A percentile compares a stretch with the other conserved stretches of the same genome.
Evolutionary conservation across 768 basidiomycete species (phyloP).

Genomic region (Hericium coralloides): DNA sequence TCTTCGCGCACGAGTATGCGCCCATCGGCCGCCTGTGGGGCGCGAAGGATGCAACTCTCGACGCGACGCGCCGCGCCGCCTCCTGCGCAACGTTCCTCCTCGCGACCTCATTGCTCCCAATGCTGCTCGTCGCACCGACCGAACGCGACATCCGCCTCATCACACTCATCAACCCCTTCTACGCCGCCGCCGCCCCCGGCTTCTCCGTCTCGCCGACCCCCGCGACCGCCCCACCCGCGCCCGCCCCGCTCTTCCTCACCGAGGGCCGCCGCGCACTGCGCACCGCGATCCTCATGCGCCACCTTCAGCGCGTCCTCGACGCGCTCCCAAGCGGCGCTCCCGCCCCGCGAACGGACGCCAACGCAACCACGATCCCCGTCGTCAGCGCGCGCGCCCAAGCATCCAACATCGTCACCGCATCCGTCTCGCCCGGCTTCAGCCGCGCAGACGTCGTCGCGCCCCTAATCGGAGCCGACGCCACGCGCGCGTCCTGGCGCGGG

Average conservation of each 20-base stretch:
- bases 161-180: conserved; percentile 81
- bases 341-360: conserved; percentile 31
- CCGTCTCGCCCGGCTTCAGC: conserved; percentile 71
- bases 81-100: conserved; percentile 73
- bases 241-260: conserved; percentile 30
- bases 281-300: conserved; percentile 54
- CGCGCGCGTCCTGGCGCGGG: conserved; percentile 32
- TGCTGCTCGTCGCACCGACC: conserved; percentile 71
- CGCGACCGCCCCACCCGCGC: conserved; percentile 6
- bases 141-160: conserved; percentile 89
- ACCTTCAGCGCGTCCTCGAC: conserved; percentile 79
- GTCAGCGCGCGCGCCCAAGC: conserved; percentile 38
- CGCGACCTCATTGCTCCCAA: conserved; percentile 69
- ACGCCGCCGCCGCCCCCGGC: conserved; percentile 62
- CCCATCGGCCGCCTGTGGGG: conserved; percentile 45
- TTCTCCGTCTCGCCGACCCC: conserved; percentile 25
- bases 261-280: conserved; percentile 64
- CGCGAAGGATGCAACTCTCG: conserved; percentile 23
- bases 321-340: conserved; percentile 62
- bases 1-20: conserved; percentile 72
- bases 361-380: conserved; percentile 23
- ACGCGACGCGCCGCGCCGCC: conserved; percentile 33
- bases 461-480: conserved; percentile 38
- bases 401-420: conserved; percentile 68
- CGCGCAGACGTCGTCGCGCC: conserved; percentile 59